Percentiles rank a stretch among this genome's conserved stretches.
Evolutionary conservation across 108 stramenopile genomes (phyloP).

Genomic region (Bacterosira constricta): DNA sequence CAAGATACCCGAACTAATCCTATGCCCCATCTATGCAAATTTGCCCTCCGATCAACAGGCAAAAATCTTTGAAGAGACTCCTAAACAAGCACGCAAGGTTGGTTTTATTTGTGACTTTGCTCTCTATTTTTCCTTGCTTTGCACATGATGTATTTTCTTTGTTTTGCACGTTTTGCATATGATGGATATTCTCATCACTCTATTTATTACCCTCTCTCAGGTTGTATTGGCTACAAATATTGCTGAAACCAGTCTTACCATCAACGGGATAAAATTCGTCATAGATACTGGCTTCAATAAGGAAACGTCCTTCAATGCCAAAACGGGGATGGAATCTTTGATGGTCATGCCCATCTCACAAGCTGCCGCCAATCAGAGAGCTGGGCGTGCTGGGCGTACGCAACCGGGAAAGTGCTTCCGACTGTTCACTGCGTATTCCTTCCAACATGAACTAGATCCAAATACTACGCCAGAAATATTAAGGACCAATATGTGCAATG

Average conservation of each 20-base stretch:
- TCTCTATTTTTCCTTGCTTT: no score
- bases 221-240: constrained; percentile 99
- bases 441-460: constrained; percentile 96
- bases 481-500: constrained; percentile 98
- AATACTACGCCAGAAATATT: constrained; percentile 98
- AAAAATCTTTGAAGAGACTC: constrained; percentile 98
- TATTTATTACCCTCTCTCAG: no score
- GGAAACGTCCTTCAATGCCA: constrained; percentile 96
- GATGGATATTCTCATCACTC: no score
- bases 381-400: constrained; percentile 96
- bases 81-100: constrained; percentile 94
- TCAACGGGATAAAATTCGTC: constrained; percentile 98
- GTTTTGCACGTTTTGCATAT: no score
- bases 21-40: constrained; percentile 98
- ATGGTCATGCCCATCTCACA: constrained; percentile 98
- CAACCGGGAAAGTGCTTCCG: constrained; percentile 99
- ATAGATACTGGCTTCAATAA: constrained; percentile 99
- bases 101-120: no score
- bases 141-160: no score
- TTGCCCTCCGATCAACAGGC: constrained; percentile 98
- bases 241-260: constrained; percentile 95
- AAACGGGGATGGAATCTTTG: constrained; percentile 96
- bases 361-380: constrained; percentile 93
- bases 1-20: constrained; percentile 94
- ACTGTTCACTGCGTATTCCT: constrained; percentile 98